A percentile compares a stretch with the other conserved stretches of the same genome.
Conservation (phyloP, 306 rosid genomes). For the Mimosa bimucronata region DNA sequence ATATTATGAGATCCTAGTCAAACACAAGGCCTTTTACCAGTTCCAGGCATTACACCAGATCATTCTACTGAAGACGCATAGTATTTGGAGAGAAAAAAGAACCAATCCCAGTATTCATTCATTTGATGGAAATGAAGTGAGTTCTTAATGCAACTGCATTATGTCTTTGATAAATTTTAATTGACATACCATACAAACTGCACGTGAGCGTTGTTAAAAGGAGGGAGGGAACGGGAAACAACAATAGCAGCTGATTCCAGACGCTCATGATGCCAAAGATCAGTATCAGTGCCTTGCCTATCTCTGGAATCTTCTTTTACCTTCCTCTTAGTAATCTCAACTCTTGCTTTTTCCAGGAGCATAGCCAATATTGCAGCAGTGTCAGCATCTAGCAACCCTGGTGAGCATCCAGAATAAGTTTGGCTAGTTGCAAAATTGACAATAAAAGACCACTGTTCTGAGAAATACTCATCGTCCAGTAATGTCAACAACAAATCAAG, state of each 20-base stretch:
- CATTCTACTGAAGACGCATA: slow-evolving; percentile 21
- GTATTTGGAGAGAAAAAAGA: background rate
- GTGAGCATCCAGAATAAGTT: slow-evolving; percentile 49
- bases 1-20: slow-evolving; percentile 5
- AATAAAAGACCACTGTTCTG: slow-evolving; percentile 77
- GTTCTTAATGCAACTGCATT: slow-evolving; percentile 14
- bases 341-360: slow-evolving; percentile 77
- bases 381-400: slow-evolving; percentile 53
- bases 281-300: slow-evolving; percentile 49
- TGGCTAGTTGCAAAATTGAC: slow-evolving; percentile 59
- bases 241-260: slow-evolving; percentile 77
- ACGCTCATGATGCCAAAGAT: slow-evolving; percentile 69
- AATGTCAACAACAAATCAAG: slow-evolving; percentile 78
- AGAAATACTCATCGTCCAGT: slow-evolving; percentile 81
- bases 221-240: slow-evolving; percentile 58
- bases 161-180: slow-evolving; percentile 30
- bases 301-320: slow-evolving; percentile 43
- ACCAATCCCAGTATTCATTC: slow-evolving; percentile 24
- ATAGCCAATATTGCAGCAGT: slow-evolving; percentile 63
- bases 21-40: slow-evolving; percentile 10
- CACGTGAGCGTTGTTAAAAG: slow-evolving; percentile 56
- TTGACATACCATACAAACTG: slow-evolving; percentile 73
- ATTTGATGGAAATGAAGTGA: slow-evolving; percentile 14
- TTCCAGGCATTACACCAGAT: background rate
- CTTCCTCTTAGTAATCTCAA: slow-evolving; percentile 50